Base-by-base conservation (phyloP, 495 filamentous ascomycete genomes). In the Penicillium ochrochloron region DNA sequence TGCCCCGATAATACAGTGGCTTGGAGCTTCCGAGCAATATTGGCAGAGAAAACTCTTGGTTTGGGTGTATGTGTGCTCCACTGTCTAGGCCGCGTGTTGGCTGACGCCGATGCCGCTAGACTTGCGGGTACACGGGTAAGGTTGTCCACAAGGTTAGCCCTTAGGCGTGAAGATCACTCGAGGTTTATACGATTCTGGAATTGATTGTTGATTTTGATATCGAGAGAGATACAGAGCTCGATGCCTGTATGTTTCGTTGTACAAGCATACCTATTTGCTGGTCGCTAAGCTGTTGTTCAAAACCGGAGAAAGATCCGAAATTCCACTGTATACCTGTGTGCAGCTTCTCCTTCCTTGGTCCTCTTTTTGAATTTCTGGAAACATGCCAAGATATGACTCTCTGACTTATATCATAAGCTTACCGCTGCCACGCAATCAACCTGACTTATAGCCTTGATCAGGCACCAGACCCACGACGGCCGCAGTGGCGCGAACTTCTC, bases 91-190 rank as follows among this genome's bases (percentile, higher is more conserved):
- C 59, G 59, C 59, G 59, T 50, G 46, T 37, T 52, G 27, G 59
- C 59, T 60, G 59, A 60, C 59, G 46, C 53, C 33, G 46, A 21
- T 60, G 41, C 37, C 15, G 29, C 6, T 27, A 19, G 48, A n/a
- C 6, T 27, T 48, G 59, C 59, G 46, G 59, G 59, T 60, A 60
- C 46, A 15, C 5, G 10, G 12, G 15, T 14, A 52, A 31, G n/a
- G n/a, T 46, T 46, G 6, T 21, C 42, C n/a, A 11, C 42, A 8
- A 7, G n/a, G 2, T 46, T 19, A 46, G 42, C 7, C 0, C 10
- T 46, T 2, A 21, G 5, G 11, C 5, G 6, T 46, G 42, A 17
- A 21, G 42, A 21, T 46, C n/a, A 9, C 19, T 21, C 2, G 2
- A 46, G 42, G 7, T 17, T 7, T 19, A 27, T 27, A 27, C 1